Conservation (phyloP, 768 basidiomycete species). For the Xerocomellus intermedius region DNA sequence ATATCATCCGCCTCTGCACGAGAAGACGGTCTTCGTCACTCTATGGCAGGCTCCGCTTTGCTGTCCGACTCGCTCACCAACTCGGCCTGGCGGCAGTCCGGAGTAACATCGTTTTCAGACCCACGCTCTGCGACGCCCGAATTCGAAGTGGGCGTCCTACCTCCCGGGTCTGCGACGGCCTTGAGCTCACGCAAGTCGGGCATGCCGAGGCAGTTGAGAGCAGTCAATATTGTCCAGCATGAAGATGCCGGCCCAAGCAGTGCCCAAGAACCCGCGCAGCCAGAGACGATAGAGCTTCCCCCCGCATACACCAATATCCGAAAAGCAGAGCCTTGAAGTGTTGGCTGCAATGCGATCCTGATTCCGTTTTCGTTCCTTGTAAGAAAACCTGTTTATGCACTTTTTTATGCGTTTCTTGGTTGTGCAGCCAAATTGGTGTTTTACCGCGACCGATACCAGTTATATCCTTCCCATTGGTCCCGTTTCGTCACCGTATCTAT, state of each 20-base stretch:
- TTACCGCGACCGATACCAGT: slow-evolving; percentile 2
- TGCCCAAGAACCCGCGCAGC: slow-evolving; percentile 38
- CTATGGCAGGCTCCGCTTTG: slow-evolving; percentile 21
- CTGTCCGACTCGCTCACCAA: slow-evolving; percentile 15
- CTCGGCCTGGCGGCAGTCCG: slow-evolving; percentile 29
- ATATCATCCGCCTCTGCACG: slow-evolving; percentile 38
- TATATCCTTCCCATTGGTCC: not conserved
- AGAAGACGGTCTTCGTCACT: slow-evolving; percentile 22
- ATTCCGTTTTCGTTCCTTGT: not conserved
- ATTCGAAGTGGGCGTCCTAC: slow-evolving; percentile 16
- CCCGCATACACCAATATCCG: slow-evolving; percentile 75
- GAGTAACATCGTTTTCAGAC: slow-evolving; percentile 31
- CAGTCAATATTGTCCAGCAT: slow-evolving; percentile 82
- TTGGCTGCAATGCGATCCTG: not conserved
- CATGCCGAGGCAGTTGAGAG: slow-evolving; percentile 50
- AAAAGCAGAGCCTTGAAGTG: slow-evolving; percentile 6
- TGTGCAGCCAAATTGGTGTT: not conserved
- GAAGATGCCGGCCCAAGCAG: slow-evolving; percentile 66
- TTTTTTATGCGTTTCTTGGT: not conserved
- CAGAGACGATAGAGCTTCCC: slow-evolving; percentile 79
- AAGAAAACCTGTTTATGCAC: not conserved
- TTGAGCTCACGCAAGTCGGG: slow-evolving; percentile 38
- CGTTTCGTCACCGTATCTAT: not conserved
- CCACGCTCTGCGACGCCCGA: slow-evolving; percentile 51
- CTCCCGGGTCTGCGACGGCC: slow-evolving; percentile 19